Percentiles rank a stretch among this genome's conserved stretches.
Evolutionary conservation across 2,329 filamentous ascomycete genomes (phyloP).

Genomic region (Trichophyton simii): DNA sequence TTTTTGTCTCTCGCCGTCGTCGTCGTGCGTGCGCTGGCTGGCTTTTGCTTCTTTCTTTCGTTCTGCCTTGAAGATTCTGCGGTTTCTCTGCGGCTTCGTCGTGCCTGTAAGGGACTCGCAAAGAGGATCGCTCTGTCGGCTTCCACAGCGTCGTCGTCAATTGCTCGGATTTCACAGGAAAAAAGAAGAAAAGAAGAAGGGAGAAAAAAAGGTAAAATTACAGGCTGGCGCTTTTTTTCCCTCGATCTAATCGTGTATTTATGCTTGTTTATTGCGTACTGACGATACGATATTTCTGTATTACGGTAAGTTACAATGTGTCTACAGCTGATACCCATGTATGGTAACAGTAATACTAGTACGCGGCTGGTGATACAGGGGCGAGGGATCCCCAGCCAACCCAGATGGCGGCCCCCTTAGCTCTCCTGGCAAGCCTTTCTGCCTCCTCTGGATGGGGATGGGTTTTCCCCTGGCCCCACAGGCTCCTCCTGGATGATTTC

Average conservation of each 20-base stretch:
- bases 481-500: not conserved
- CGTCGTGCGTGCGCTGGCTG: not conserved
- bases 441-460: not conserved
- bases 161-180: not conserved
- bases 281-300: not conserved
- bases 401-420: not conserved
- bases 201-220: not conserved
- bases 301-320: not conserved
- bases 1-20: not conserved
- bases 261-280: not conserved
- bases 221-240: not conserved
- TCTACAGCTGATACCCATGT: not conserved
- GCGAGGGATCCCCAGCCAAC: not conserved
- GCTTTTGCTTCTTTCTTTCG: not conserved
- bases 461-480: not conserved
- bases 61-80: not conserved
- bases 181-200: not conserved
- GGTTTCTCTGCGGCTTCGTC: too few relatives aligned
- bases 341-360: not conserved
- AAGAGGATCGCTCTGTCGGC: too few relatives aligned
- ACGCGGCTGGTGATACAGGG: not conserved
- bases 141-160: too few relatives aligned
- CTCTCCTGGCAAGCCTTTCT: not conserved
- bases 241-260: not conserved
- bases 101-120: too few relatives aligned